These are phyloP conservation scores for Fragaria vesca DNA, from an alignment of 306 rosid species.

Conservation along the genomic window DNA sequence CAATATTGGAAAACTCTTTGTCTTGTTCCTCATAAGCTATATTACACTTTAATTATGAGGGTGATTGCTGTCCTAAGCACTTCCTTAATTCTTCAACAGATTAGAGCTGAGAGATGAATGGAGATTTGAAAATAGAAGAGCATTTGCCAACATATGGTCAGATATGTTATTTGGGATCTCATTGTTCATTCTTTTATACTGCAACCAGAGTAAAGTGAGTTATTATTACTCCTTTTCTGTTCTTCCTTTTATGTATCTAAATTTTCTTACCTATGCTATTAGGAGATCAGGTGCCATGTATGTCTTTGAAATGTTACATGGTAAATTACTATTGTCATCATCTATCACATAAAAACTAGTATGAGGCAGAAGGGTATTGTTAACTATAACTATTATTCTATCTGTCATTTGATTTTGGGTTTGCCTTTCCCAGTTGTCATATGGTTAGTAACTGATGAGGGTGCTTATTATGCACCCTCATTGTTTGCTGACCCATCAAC, in stretches of 20 bases:
- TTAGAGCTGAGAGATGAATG: constrained; percentile 85
- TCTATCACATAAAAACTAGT: background rate
- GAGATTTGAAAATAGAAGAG: constrained; percentile 87
- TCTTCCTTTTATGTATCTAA: constrained; percentile 12
- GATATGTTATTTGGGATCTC: constrained; percentile 85
- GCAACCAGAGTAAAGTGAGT: constrained; percentile 88
- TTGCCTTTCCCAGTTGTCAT: background rate
- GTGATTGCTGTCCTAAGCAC: constrained; percentile 26
- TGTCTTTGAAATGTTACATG: background rate
- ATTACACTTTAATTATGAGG: constrained; percentile 16
- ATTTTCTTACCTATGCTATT: background rate
- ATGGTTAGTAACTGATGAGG: background rate
- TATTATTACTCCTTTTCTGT: constrained; percentile 17
- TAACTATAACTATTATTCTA: background rate
- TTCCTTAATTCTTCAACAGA: constrained; percentile 50
- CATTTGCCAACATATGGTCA: constrained; percentile 98
- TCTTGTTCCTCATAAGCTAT: background rate
- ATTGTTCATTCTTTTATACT: constrained; percentile 79
- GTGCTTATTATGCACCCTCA: background rate
- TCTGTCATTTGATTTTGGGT: background rate
- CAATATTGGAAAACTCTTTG: too few relatives aligned
- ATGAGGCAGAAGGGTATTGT: background rate
- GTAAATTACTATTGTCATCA: background rate
- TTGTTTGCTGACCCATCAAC: background rate
- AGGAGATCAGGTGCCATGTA: background rate